A percentile compares a stretch with the other conserved stretches of the same genome.
These are phyloP conservation scores for Musa acuminata DNA, from an alignment of 176 grass and related monocot species.

Conservation along the genomic window DNA sequence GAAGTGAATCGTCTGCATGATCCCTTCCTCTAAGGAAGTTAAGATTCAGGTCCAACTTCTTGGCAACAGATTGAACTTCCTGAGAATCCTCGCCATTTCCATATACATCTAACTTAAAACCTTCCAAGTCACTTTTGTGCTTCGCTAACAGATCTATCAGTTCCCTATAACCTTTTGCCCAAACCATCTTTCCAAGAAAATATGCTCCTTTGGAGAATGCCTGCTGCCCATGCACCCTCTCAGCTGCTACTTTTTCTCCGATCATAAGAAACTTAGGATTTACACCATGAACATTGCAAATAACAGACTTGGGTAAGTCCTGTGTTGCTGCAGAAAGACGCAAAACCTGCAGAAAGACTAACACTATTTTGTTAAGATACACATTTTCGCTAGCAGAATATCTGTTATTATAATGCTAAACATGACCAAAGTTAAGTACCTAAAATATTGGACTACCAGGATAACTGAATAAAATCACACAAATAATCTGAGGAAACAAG, in stretches of 20 bases:
- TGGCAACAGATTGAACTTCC: constrained; percentile 64
- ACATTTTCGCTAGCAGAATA: too few relatives aligned
- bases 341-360: constrained; percentile 41
- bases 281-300: constrained; percentile 94
- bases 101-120: constrained; percentile 74
- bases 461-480: neutral
- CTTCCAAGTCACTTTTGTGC: constrained; percentile 66
- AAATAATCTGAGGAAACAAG: neutral
- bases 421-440: too few relatives aligned
- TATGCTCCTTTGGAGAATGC: constrained; percentile 88
- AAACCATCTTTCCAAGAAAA: constrained; percentile 97
- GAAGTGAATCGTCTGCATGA: constrained; percentile 90
- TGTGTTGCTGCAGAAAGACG: constrained; percentile 82
- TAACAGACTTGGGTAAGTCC: constrained; percentile 77
- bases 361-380: neutral
- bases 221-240: constrained; percentile 33
- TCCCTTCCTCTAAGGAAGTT: constrained; percentile 85
- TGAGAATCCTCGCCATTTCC: constrained; percentile 81
- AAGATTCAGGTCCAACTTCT: constrained; percentile 70
- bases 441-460: neutral
- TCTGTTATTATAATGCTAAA: too few relatives aligned
- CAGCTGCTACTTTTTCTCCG: constrained; percentile 62
- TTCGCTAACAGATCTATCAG: constrained; percentile 67
- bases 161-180: constrained; percentile 93
- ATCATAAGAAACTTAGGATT: constrained; percentile 83